Evolutionary conservation across 495 filamentous ascomycete genomes (phyloP).

Genomic region (Rusavskia elegans): DNA sequence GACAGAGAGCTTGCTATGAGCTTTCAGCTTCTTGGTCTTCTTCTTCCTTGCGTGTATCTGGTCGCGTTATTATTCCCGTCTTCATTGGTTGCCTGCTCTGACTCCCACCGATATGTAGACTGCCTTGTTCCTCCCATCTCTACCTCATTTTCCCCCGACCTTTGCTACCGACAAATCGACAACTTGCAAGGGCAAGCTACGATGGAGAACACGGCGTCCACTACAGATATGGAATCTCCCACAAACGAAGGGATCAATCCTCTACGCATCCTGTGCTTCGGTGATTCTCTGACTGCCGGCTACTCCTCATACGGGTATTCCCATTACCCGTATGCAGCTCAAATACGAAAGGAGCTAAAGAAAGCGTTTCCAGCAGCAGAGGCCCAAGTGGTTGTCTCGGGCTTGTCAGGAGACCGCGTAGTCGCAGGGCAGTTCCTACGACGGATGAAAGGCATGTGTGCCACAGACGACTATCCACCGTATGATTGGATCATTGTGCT

Average conservation of each 20-base stretch:
- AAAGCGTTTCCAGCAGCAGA: constrained; percentile 4
- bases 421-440: constrained; percentile 23
- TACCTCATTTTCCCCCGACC: background rate
- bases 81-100: background rate
- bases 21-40: too few species aligned
- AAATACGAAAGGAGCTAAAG: constrained; percentile 14
- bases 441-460: constrained; percentile 32
- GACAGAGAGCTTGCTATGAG: too few species aligned
- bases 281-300: constrained; percentile 46
- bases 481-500: constrained; percentile 33
- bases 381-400: constrained; percentile 23
- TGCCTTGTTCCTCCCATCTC: too few species aligned
- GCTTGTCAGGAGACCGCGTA: constrained; percentile 36
- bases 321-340: constrained; percentile 35
- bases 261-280: constrained; percentile 42
- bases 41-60: too few species aligned
- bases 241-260: background rate
- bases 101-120: background rate
- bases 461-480: constrained; percentile 8
- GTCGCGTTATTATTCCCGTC: too few species aligned
- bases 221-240: background rate
- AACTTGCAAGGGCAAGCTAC: background rate
- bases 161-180: background rate
- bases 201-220: background rate
- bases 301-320: constrained; percentile 28